Base-by-base conservation (phyloP, 192 early-diverging fungal species). In the Mortierella alpina region DNA sequence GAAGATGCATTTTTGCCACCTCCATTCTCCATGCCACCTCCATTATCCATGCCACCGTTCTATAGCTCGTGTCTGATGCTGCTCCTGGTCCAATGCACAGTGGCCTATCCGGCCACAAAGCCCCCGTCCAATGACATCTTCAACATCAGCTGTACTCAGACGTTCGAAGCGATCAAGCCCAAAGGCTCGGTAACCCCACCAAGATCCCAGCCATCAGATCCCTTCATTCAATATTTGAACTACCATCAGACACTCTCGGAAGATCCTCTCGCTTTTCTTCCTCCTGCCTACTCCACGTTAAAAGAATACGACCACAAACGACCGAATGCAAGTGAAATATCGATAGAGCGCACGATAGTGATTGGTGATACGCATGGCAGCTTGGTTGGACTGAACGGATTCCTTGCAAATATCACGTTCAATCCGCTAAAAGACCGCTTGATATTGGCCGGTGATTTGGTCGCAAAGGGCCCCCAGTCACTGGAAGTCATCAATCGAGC, bases 331-430 rank as follows among this genome's bases (percentile, higher is more conserved):
- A 31, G 31, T 31, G 31, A 31, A 31, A 3, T 31, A 31, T 31
- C 31, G 31, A 3, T 31, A 31, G 31, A 31, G 31, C 31, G 31
- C 31, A 31, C 91, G 49, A 84, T 92, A 23, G 87, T 94, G 15
- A 85, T 94, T 17, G 93, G 93, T 7, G 93, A 94, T 59, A 84
- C 92, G 44, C 93, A 94, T 51, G 93, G 92, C 0, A 84, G 86
- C 40, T 14, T 87, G 0, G 57, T 84, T 6, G 90, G 91, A 73
- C 77, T 94, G 20, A 72, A 87, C 15, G 15, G 22, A 23, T 85
- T 94, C 7, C 45, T 94, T 13, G 75, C 82, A 7, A 72, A 80
- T 22, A 72, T 91, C 13, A 52, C 81, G 7, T 86, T 72, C n/a
- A 64, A 84, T 31, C 49, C 23, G 13, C 23, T 46, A 0, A 72